Percentiles rank a stretch among this genome's conserved stretches.
Evolutionary conservation across 768 basidiomycete species (phyloP).

Genomic region (Leccinellum albellum): DNA sequence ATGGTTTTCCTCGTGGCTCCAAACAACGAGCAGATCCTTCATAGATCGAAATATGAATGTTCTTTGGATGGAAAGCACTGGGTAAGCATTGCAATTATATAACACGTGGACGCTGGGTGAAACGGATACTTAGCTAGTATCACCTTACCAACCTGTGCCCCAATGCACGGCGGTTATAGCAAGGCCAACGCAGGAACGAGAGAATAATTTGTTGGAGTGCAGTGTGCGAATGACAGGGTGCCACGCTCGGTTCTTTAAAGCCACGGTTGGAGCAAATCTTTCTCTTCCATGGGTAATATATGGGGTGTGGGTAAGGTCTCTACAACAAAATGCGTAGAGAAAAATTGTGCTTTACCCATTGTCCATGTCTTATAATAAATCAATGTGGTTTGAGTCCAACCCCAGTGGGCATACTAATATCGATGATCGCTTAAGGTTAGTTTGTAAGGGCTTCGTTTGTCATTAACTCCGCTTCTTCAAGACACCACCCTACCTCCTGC

Average conservation of each 20-base stretch:
- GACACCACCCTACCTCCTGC: constrained; percentile 5
- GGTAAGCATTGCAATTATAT: constrained; percentile 23
- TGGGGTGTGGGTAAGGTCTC: constrained; percentile 39
- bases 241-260: constrained; percentile 29
- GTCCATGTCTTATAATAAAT: background rate
- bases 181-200: background rate
- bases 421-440: background rate
- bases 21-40: constrained; percentile 32
- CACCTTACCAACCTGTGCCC: constrained; percentile 9
- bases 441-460: background rate
- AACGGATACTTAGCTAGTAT: constrained; percentile 11
- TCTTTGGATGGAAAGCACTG: constrained; percentile 31
- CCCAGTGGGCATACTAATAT: background rate
- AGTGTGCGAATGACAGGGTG: constrained; percentile 18
- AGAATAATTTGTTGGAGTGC: constrained; percentile 22
- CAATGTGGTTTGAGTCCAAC: background rate
- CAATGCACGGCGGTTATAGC: constrained; percentile 2
- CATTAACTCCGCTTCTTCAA: constrained; percentile 23
- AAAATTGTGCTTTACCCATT: background rate
- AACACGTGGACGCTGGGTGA: background rate
- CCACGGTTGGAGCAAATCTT: constrained; percentile 24
- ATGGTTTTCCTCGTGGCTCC: constrained; percentile 36
- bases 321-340: constrained; percentile 8
- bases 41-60: constrained; percentile 23
- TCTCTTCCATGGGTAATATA: constrained; percentile 35